Base-by-base conservation (phyloP, 805 yeast genomes). In the Saturnispora bothae region DNA sequence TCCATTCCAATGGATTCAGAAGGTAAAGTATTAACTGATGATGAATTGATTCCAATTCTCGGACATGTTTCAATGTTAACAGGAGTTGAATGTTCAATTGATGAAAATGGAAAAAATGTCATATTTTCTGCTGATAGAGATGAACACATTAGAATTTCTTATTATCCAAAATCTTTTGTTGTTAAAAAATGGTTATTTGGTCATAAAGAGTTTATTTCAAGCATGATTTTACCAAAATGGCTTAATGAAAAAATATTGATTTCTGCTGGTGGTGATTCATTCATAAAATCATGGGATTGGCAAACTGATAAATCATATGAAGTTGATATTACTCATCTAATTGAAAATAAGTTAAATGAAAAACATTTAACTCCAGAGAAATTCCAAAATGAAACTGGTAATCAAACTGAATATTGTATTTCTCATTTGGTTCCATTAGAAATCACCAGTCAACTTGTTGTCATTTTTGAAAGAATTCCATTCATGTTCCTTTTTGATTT, bases 21-120 rank as follows among this genome's bases (percentile, higher is more conserved):
- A 12, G 48, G 56, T 3, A 59, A 50, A 1, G 49, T 68, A 1
- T 56, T 61, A 2, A 37, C 37, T 31, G 56, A 51, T 28, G 66
- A 68, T 4, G 72, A 69, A 33, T 56, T 73, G 31, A 69, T 64
- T 28, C 96, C 96, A 3, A 67, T 89, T 5, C 62, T 89, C 38
- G 99, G 99, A 6, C 99, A 92, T 59, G 97, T 92, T 4, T 88
- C 96, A 3, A 85, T 92, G 96, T 69, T 92, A 43, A 82, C 94
- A n/a, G 85, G 78, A 45, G 69, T 88, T 2, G 52, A 67, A 21
- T 62, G 76, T 20, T 64, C 68, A 10, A 48, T 50, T 3, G 54
- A 59, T 31, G 58, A 64, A 22, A 34, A 47, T 15, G 70, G 66
- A 7, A 69, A 71, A 42, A 65, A 67, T 44, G 80, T 60, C 43